A percentile compares a stretch with the other conserved stretches of the same genome.
Conservation (phyloP, 139 green algal genomes). For the Nannochloris sp. region DNA sequence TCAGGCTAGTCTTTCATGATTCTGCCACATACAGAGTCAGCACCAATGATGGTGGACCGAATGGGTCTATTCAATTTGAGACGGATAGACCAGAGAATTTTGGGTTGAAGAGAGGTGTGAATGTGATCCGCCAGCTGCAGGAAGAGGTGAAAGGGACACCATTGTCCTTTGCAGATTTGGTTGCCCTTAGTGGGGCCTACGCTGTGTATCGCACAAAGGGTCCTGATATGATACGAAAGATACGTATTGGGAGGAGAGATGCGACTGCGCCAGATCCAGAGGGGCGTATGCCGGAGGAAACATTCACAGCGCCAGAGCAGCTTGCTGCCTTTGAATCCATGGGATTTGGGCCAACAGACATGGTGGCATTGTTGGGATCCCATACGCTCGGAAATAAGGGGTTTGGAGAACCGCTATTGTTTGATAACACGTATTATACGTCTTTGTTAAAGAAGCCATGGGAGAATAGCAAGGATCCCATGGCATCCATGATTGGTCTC, state of each 20-base stretch:
- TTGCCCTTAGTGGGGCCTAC: constrained; percentile 59
- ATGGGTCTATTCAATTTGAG: constrained; percentile 74
- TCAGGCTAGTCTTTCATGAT: constrained; percentile 84
- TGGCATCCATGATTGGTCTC: constrained; percentile 50
- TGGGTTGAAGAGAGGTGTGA: constrained; percentile 73
- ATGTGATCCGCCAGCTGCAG: constrained; percentile 31
- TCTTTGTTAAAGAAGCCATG: constrained; percentile 63
- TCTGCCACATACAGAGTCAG: constrained; percentile 51
- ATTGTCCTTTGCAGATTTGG: constrained; percentile 62
- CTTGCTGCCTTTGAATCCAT: constrained; percentile 54
- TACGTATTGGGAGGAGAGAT: constrained; percentile 51
- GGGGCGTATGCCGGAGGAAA: constrained; percentile 58
- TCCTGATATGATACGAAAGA: constrained; percentile 36
- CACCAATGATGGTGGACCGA: constrained; percentile 58
- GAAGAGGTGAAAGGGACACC: constrained; percentile 45
- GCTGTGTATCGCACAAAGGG: constrained; percentile 59
- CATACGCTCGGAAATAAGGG: constrained; percentile 81
- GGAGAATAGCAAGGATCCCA: constrained; percentile 25
- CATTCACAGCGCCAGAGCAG: constrained; percentile 36
- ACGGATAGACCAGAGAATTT: constrained; percentile 76
- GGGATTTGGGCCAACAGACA: constrained; percentile 48
- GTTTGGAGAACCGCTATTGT: constrained; percentile 77
- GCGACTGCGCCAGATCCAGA: constrained; percentile 46
- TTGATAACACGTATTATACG: constrained; percentile 90
- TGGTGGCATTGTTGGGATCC: constrained; percentile 62